Percentiles rank a stretch among this genome's conserved stretches.
These are phyloP conservation scores for Helichrysum umbraculigerum DNA, from an alignment of 129 eudicot species.

Conservation along the genomic window DNA sequence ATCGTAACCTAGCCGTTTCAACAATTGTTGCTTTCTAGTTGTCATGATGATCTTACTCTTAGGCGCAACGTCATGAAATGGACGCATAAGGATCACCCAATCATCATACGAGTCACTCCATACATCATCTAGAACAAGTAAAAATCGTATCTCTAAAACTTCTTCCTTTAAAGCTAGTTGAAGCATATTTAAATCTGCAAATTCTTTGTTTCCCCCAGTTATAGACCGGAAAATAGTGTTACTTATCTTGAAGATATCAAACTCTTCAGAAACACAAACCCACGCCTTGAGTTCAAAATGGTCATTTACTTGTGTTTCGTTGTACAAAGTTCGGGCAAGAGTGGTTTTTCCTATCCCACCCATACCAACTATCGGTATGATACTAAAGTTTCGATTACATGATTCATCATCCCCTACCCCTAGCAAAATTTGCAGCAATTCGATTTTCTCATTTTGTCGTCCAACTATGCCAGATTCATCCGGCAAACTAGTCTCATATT, in stretches of 20 bases:
- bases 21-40: conserved; percentile 48
- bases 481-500: conserved; percentile 12
- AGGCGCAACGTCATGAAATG: conserved; percentile 33
- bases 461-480: too few species aligned
- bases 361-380: neutral
- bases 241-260: conserved; percentile 38
- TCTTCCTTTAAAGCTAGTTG: conserved; percentile 19
- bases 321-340: conserved; percentile 44
- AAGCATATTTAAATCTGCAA: conserved; percentile 39
- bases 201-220: conserved; percentile 22
- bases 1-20: conserved; percentile 26
- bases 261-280: conserved; percentile 64
- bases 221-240: conserved; percentile 46
- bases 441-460: too few species aligned
- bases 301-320: conserved; percentile 22
- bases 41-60: conserved; percentile 72
- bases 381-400: too few species aligned
- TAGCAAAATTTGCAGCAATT: too few species aligned
- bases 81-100: conserved; percentile 42
- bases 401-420: too few species aligned
- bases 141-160: conserved; percentile 33
- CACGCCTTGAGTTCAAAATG: conserved; percentile 45
- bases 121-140: conserved; percentile 73
- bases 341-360: conserved; percentile 82
- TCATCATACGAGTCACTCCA: conserved; percentile 39